Conservation (phyloP, 768 basidiomycete genomes). For the Neoboletus magnificus region DNA sequence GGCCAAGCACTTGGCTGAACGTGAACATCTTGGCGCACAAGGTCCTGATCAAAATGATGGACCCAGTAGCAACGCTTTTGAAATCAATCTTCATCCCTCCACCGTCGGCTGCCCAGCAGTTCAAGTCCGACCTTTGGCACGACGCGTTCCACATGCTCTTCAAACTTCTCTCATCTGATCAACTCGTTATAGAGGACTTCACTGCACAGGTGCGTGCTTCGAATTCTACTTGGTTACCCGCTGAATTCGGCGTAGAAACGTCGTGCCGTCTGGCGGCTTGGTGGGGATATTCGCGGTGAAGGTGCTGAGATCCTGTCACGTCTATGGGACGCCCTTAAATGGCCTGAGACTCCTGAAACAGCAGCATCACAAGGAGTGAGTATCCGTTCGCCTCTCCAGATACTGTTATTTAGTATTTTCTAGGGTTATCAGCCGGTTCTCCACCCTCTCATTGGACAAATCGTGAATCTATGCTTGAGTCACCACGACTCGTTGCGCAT, state of each 20-base stretch:
- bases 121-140: constrained; percentile 77
- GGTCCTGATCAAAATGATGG: constrained; percentile 84
- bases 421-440: constrained; percentile 85
- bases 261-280: constrained; percentile 93
- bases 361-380: constrained; percentile 64
- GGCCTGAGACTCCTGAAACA: constrained; percentile 56
- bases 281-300: constrained; percentile 91
- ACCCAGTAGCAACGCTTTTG: constrained; percentile 73
- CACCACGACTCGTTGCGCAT: constrained; percentile 91
- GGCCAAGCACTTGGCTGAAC: constrained; percentile 89
- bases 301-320: constrained; percentile 76
- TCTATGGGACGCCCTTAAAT: constrained; percentile 85
- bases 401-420: not conserved
- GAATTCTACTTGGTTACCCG: not conserved
- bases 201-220: constrained; percentile 70
- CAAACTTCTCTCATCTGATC: constrained; percentile 83
- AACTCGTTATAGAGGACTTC: constrained; percentile 91
- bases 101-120: constrained; percentile 56
- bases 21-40: constrained; percentile 86
- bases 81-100: constrained; percentile 78
- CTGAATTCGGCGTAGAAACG: constrained; percentile 61
- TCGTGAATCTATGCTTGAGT: constrained; percentile 90
- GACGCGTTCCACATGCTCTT: constrained; percentile 80
- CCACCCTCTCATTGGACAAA: constrained; percentile 80
- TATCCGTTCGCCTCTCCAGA: not conserved